Conservation (phyloP, 805 yeast genomes). For the Grigorovia jiainica region DNA sequence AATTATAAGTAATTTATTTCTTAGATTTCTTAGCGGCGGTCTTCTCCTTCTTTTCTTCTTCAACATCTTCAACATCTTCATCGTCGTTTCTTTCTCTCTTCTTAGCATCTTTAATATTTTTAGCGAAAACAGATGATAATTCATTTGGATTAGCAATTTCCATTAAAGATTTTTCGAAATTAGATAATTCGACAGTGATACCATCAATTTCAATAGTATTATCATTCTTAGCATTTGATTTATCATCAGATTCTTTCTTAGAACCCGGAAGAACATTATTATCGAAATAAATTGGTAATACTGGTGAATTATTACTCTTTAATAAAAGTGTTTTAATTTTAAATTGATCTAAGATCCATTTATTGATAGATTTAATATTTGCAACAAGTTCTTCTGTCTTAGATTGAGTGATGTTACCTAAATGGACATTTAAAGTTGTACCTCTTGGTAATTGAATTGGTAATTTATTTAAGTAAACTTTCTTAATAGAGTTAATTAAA, state of each 20-base stretch:
- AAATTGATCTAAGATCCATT: conserved; percentile 34
- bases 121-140: conserved; percentile 49
- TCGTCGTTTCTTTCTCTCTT: conserved; percentile 17
- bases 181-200: conserved; percentile 39
- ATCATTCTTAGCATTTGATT: conserved; percentile 13
- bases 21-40: conserved; percentile 14
- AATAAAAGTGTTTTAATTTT: conserved; percentile 50
- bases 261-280: conserved; percentile 33
- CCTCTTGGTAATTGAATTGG: conserved; percentile 66
- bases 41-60: conserved; percentile 4
- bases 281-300: conserved; percentile 72
- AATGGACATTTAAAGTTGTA: conserved; percentile 50
- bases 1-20: conserved; percentile 5
- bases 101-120: conserved; percentile 38
- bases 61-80: conserved; percentile 9
- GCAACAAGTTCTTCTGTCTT: conserved; percentile 44
- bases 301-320: conserved; percentile 66
- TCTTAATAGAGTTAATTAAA: conserved; percentile 48
- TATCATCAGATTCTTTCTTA: conserved; percentile 17
- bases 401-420: conserved; percentile 47
- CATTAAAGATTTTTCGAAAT: conserved; percentile 67
- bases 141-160: conserved; percentile 78
- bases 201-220: conserved; percentile 21
- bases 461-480: conserved; percentile 45
- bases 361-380: conserved; percentile 49